A percentile compares a stretch with the other conserved stretches of the same genome.
These are phyloP conservation scores for Trametes cingulata DNA, from an alignment of 768 basidiomycete genomes.

Conservation along the genomic window DNA sequence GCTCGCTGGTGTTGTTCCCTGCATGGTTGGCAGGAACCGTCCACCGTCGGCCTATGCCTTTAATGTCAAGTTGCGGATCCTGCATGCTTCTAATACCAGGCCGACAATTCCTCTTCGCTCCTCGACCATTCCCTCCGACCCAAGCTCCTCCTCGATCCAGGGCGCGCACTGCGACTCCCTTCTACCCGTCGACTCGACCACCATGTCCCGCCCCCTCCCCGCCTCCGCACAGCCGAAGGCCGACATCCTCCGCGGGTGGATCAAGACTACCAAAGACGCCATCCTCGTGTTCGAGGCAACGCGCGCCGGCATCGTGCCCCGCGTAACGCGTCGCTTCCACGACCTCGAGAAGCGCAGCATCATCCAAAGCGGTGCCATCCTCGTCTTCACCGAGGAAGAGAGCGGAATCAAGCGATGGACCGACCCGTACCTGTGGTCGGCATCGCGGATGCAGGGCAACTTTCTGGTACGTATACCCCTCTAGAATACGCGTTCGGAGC, in stretches of 20 bases:
- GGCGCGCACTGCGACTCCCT: background rate
- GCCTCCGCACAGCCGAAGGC: conserved; percentile 9
- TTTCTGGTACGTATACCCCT: conserved; percentile 15
- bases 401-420: conserved; percentile 27
- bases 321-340: conserved; percentile 24
- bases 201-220: conserved; percentile 9
- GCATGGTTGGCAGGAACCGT: conserved; percentile 19
- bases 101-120: background rate
- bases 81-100: conserved; percentile 14
- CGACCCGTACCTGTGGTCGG: conserved; percentile 24
- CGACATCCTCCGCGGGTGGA: conserved; percentile 23
- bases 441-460: conserved; percentile 25
- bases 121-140: conserved; percentile 12
- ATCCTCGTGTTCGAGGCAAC: conserved; percentile 25
- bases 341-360: conserved; percentile 24
- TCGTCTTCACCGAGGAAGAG: conserved; percentile 27
- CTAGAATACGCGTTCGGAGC: background rate
- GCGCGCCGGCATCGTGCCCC: conserved; percentile 21
- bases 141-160: conserved; percentile 4
- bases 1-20: conserved; percentile 13
- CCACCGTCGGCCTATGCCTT: conserved; percentile 9
- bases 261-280: conserved; percentile 24
- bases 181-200: background rate
- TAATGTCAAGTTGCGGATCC: conserved; percentile 11
- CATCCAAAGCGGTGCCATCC: conserved; percentile 23